phyloP scores from a whole-genome alignment of 2,329 filamentous ascomycete species.

The Aspergillus ochraceoroseus region DNA sequence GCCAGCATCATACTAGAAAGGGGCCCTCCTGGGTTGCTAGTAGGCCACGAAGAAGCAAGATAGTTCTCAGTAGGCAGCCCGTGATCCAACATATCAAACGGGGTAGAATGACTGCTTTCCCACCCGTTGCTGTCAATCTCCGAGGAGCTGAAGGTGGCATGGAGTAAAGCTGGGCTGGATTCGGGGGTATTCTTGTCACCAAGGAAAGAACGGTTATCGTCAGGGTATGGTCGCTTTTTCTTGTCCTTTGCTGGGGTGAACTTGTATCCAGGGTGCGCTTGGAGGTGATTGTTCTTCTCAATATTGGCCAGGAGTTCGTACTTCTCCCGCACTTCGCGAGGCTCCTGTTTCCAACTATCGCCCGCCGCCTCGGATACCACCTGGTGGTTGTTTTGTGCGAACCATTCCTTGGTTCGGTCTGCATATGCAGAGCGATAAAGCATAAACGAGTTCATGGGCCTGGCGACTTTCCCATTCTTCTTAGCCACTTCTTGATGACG shows the following conservation, averaged over 20 bases:
- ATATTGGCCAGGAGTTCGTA: constrained; percentile 75
- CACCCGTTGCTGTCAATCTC: constrained; percentile 27
- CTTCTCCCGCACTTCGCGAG: constrained; percentile 63
- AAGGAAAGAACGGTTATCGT: constrained; percentile 30
- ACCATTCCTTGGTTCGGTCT: constrained; percentile 75
- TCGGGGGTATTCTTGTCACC: constrained; percentile 14
- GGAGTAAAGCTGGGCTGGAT: constrained; percentile 21
- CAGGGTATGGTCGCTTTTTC: constrained; percentile 54
- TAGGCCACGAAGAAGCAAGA: constrained; percentile 49
- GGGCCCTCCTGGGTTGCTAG: constrained; percentile 49
- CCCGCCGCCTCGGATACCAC: constrained; percentile 84
- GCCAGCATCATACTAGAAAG: constrained; percentile 46
- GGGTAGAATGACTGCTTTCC: constrained; percentile 35
- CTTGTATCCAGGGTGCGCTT: constrained; percentile 86
- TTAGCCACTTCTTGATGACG: constrained; percentile 64
- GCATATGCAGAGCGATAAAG: constrained; percentile 91
- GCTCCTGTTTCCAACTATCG: constrained; percentile 77
- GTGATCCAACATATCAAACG: constrained; percentile 30
- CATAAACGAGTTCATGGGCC: constrained; percentile 98
- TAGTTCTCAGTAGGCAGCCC: constrained; percentile 26
- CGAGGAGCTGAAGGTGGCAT: constrained; percentile 26
- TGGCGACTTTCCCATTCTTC: constrained; percentile 72
- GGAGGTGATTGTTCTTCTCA: constrained; percentile 78
- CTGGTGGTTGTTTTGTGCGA: constrained; percentile 86
- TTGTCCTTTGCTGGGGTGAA: constrained; percentile 65